phyloP scores from a whole-genome alignment of 78 protist genomes.

The Dictyostelium capitatum region DNA sequence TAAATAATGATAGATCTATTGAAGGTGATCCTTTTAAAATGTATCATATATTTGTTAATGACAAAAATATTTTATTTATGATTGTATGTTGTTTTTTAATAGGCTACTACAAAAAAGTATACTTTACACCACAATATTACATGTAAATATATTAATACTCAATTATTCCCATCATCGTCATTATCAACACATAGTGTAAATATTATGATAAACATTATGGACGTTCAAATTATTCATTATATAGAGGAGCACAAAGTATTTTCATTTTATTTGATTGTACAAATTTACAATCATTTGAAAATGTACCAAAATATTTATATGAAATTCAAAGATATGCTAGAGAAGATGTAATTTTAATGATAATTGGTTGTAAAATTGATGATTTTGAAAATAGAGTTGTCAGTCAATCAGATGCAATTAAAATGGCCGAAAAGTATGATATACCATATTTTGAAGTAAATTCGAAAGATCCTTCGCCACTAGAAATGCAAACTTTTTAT shows the following conservation, averaged over 20 bases:
- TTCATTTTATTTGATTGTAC: neutral
- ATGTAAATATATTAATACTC: too few species aligned
- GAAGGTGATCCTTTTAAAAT: too few species aligned
- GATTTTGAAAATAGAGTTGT: slow-evolving; percentile 3
- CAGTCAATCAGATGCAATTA: neutral
- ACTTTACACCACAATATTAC: too few species aligned
- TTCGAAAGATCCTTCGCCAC: neutral
- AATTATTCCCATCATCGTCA: too few species aligned
- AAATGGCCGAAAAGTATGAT: neutral
- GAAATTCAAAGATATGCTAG: neutral
- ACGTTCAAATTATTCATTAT: neutral
- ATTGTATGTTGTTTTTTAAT: too few species aligned
- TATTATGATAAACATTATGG: too few species aligned
- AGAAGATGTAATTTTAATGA: neutral
- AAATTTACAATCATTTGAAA: neutral
- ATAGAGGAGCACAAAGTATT: neutral
- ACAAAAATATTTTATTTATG: too few species aligned
- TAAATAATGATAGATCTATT: too few species aligned
- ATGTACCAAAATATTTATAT: neutral
- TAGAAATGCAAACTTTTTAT: neutral
- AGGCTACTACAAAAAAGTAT: too few species aligned
- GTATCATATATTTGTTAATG: too few species aligned
- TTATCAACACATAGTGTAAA: too few species aligned
- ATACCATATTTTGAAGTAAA: neutral
- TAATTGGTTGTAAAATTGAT: neutral